Conservation (phyloP, 2,329 filamentous ascomycete genomes). For the Pestalotiopsis sp. region DNA sequence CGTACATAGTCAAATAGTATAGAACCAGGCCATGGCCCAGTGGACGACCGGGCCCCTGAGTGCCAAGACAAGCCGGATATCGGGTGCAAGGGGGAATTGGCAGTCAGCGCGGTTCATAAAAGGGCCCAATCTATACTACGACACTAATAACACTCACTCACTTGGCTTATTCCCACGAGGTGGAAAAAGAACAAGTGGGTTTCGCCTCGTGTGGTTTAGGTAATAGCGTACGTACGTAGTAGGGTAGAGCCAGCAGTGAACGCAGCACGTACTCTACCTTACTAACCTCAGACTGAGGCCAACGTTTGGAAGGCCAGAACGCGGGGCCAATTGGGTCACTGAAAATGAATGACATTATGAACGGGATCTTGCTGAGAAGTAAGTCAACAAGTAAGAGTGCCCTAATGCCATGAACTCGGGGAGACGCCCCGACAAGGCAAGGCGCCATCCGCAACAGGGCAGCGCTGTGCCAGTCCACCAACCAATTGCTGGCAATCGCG, state of each 20-base stretch:
- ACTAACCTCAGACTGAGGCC: no score
- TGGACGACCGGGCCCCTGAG: neutral
- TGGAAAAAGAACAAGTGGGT: neutral
- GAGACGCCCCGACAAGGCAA: slow-evolving; percentile 3
- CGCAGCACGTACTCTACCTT: no score
- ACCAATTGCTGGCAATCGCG: slow-evolving; percentile 3
- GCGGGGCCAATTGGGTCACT: neutral
- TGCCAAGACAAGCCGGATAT: neutral
- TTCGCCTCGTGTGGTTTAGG: neutral
- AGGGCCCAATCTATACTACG: neutral
- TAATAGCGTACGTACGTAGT: neutral
- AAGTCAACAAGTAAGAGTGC: neutral
- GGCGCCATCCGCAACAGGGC: slow-evolving; percentile 3
- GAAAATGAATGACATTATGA: neutral
- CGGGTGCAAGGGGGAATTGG: neutral
- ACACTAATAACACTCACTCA: neutral
- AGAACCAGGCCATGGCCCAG: neutral
- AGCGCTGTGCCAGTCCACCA: slow-evolving; percentile 9
- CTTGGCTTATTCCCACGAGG: neutral
- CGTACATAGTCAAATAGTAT: neutral
- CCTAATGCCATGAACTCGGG: neutral
- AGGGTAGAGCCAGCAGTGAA: no score
- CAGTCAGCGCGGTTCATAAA: neutral
- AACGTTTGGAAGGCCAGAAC: neutral
- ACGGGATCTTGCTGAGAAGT: neutral